phyloP scores from a whole-genome alignment of 192 early-diverging fungal genomes.

The Linnemannia hyalina region DNA sequence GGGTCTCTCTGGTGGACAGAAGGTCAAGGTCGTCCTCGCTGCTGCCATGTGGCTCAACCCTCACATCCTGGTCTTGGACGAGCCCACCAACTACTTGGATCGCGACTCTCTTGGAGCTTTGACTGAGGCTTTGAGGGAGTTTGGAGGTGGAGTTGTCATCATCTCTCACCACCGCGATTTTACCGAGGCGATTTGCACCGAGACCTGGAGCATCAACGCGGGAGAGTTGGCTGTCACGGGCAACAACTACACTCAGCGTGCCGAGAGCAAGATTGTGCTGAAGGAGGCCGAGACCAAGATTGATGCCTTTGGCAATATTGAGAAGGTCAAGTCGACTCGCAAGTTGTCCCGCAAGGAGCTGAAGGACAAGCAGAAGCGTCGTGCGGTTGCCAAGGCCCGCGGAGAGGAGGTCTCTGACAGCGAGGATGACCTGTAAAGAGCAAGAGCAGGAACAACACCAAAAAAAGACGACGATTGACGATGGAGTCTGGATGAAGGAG shows the following conservation, averaged over 20 bases:
- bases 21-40: slow-evolving; percentile 90
- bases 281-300: slow-evolving; percentile 63
- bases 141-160: slow-evolving; percentile 85
- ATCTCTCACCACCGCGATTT: slow-evolving; percentile 90
- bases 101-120: slow-evolving; percentile 75
- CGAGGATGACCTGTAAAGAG: slow-evolving; percentile 58
- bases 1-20: slow-evolving; percentile 85
- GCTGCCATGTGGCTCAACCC: slow-evolving; percentile 92
- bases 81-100: slow-evolving; percentile 84
- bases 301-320: slow-evolving; percentile 82
- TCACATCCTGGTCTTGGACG: slow-evolving; percentile 92
- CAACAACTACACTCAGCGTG: slow-evolving; percentile 66
- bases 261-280: slow-evolving; percentile 56
- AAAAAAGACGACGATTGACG: not conserved
- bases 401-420: slow-evolving; percentile 64
- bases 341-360: slow-evolving; percentile 65
- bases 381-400: slow-evolving; percentile 63
- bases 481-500: slow-evolving; percentile 1
- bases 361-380: slow-evolving; percentile 68
- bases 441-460: not conserved
- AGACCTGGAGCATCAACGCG: slow-evolving; percentile 82
- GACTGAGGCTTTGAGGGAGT: slow-evolving; percentile 79
- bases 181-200: slow-evolving; percentile 78
- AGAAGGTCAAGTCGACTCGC: slow-evolving; percentile 75
- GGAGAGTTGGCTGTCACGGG: slow-evolving; percentile 67